Percentiles rank a stretch among this genome's conserved stretches.
These are phyloP conservation scores for Puccinia coronata DNA, from an alignment of 1,284 basidiomycete species.

Conservation along the genomic window DNA sequence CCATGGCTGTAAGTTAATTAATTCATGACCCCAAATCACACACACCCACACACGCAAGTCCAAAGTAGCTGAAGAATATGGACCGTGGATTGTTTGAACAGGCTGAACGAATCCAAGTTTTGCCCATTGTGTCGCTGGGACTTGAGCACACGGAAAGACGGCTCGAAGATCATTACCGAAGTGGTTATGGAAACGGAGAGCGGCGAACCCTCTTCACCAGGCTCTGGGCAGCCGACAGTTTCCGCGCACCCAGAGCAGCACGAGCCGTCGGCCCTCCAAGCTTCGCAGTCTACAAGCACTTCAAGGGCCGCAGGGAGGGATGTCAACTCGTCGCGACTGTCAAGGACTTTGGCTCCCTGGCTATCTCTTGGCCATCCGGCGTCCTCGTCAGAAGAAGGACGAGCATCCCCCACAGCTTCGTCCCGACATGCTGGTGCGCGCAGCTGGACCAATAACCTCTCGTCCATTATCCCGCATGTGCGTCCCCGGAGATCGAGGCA, in stretches of 20 bases:
- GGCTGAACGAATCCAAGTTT: slow-evolving; percentile 72
- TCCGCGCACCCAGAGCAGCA: not conserved
- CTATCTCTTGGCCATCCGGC: not conserved
- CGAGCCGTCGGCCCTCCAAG: not conserved
- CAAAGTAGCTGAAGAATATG: too few species aligned
- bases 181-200: not conserved
- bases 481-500: not conserved
- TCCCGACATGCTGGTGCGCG: not conserved
- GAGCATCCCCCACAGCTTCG: not conserved
- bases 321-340: not conserved
- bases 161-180: slow-evolving; percentile 24
- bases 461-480: not conserved
- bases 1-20: slow-evolving; percentile 70
- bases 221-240: not conserved
- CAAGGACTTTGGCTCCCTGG: not conserved
- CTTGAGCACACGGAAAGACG: slow-evolving; percentile 52
- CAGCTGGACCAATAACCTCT: not conserved
- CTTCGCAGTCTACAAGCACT: not conserved
- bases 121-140: slow-evolving; percentile 78
- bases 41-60: not conserved
- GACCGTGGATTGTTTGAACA: slow-evolving; percentile 29
- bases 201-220: not conserved
- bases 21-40: not conserved
- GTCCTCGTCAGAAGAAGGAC: not conserved
- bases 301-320: not conserved